These are phyloP conservation scores for Stagonosporopsis vannaccii DNA, from an alignment of 2,329 filamentous ascomycete genomes.

Conservation along the genomic window DNA sequence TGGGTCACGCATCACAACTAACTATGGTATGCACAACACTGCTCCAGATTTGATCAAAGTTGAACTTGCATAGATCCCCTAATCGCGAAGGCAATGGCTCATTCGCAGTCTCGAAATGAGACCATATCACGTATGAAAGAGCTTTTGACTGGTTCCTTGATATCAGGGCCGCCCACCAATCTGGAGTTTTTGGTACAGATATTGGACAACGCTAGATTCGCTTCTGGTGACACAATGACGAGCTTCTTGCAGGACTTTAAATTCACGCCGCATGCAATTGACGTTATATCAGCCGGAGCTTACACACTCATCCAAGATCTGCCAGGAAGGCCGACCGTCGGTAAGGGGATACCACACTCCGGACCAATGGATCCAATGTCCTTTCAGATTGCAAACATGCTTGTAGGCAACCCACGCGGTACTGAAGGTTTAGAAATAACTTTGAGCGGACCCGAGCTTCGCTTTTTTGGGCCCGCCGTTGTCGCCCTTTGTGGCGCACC, in stretches of 20 bases:
- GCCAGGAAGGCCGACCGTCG: slow-evolving; percentile 63
- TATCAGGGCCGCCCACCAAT: slow-evolving; percentile 65
- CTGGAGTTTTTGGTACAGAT: slow-evolving; percentile 63
- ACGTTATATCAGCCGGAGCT: slow-evolving; percentile 63
- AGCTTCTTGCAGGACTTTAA: slow-evolving; percentile 62
- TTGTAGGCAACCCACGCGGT: slow-evolving; percentile 63
- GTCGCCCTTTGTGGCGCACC: slow-evolving; percentile 65
- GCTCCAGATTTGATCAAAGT: neutral
- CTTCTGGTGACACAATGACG: slow-evolving; percentile 62
- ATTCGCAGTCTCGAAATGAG: slow-evolving; percentile 52
- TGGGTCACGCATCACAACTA: slow-evolving; percentile 63
- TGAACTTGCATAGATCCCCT: slow-evolving; percentile 55
- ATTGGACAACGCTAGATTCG: slow-evolving; percentile 56
- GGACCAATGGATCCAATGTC: slow-evolving; percentile 70
- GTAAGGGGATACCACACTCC: slow-evolving; percentile 65
- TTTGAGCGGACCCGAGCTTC: slow-evolving; percentile 64
- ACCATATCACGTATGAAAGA: slow-evolving; percentile 56
- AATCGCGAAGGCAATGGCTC: slow-evolving; percentile 66
- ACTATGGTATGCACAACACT: slow-evolving; percentile 56
- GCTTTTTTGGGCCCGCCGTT: slow-evolving; percentile 62
- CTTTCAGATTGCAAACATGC: slow-evolving; percentile 64
- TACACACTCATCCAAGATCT: slow-evolving; percentile 67
- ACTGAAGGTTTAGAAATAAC: slow-evolving; percentile 68
- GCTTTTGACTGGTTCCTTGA: slow-evolving; percentile 55
- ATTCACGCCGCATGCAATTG: slow-evolving; percentile 60